Base-by-base conservation (phyloP, 345 rosid species). In the Isatis tinctoria region DNA sequence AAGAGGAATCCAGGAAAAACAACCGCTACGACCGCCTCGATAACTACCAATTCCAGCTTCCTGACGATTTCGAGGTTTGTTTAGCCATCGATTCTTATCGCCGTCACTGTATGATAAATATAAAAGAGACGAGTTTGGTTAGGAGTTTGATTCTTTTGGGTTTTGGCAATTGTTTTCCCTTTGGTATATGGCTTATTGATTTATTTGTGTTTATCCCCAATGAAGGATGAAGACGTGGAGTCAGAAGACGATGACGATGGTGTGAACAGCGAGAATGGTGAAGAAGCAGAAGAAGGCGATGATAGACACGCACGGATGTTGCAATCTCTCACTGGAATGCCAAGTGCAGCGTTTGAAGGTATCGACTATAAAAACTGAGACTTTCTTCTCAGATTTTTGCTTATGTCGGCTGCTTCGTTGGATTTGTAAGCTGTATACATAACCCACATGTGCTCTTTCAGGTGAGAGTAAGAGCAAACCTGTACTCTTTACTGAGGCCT, bases 251-350 rank as follows among this genome's bases (percentile, higher is more conserved):
- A 68, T 36, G 71, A 80, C 10, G 78, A 69, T 27, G 76, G 64
- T 16, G 79, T 43, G 8, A 74, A 75, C 26, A 67, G 47, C 33
- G 80, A 59, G 2, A 48, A 57, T 57, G 80, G 60, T 51, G 72
- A 59, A 3, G 45, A 58, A 24, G 48, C 16, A 13, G 77, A 73
- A 7, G 86, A 64, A 13, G 88, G 78, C 20, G 87, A 79, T 26
- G 88, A 60, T 79, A 85, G 86, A 69, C 97, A 91, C 72, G 47
- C 75, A 72, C 86, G 93, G 68, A 88, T 94, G 98, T 82, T 94
- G 84, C 82, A 89, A 72, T 82, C 77, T 68, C 79, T 94, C 74
- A 93, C 96, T 49, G 96, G 97, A 80, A 79, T 93, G 90, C 92
- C 93, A 6, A 81, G 79, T 52, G 93, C 85, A 65, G 96, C 88